Evolutionary conservation across 176 grass and related monocot genomes (phyloP), one percentile per base, ranked within the genome.

Genomic region (Aegilops tauschii): DNA sequence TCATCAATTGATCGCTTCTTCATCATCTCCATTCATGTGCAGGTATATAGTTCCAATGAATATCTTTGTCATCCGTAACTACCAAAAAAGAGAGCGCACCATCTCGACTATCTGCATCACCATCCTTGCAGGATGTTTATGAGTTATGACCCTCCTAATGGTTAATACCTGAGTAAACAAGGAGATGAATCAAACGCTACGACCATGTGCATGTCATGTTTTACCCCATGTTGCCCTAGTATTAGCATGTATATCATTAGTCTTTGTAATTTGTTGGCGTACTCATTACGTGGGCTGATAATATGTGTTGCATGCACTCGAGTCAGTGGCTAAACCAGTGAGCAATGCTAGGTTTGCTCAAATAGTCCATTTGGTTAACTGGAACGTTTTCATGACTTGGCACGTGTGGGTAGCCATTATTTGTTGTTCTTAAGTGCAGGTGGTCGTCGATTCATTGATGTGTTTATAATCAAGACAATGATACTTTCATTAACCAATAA

Each of bases 261-360:
- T 18, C 0, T 9, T 28, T 65, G 5, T 9, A 4, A 0, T 14
- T 17, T 17, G 28, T 32, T 30, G n/a, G 0, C 5, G 6, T 16
- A 65, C 63, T 17, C 6, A 7, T 32, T 67, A 17, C 3, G 59
- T 64, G 50, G 50, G 17, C 13, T 2, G 1, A 32, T 14, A 32
- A 29, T 32, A 17, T 7, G 65, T 32, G 29, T 67, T 32, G 13
- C 63, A 14, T 30, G 27, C 20, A 49, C 45, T 49, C 3, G 4
- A 49, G 12, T 14, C 45, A 47, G 3, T 13, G 44, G 44, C 12
- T 47, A 49, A 49, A 49, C 12, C 45, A 49, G 4, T 49, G 12
- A 13, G 3, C 12, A 14, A 49, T 49, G 45, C 45, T 61, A 61
- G 3, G 20, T 61, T 63, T 11, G 61, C n/a, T 11, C 21, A 3